Evolutionary conservation across 768 basidiomycete species (phyloP).

Genomic region (Saitozyma sp.): DNA sequence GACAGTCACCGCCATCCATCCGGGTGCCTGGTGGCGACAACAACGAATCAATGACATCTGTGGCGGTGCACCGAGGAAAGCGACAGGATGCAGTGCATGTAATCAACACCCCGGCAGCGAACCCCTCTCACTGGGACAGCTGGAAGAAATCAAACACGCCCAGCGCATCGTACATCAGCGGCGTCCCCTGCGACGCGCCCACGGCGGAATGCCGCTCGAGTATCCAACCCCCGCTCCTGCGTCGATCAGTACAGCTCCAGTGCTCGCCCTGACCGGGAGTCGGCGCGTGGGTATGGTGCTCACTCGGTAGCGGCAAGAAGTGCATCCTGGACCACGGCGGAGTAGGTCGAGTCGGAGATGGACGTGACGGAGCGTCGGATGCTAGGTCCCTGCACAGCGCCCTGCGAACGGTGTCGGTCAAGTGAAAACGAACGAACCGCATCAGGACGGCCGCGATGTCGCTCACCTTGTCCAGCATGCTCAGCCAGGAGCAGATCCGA

Average conservation of each 20-base stretch:
- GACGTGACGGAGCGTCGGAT: conserved; percentile 14
- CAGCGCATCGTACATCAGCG: not conserved
- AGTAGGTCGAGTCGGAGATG: conserved; percentile 5
- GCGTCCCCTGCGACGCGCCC: not conserved
- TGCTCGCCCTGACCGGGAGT: not conserved
- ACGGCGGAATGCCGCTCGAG: conserved; percentile 7
- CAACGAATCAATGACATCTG: too few relatives aligned
- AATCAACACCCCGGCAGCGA: too few relatives aligned
- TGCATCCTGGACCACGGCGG: conserved; percentile 5
- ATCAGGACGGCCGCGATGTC: not conserved
- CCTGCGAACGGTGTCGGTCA: not conserved
- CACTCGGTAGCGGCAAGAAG: conserved; percentile 3
- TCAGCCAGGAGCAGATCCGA: conserved; percentile 9
- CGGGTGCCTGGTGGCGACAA: too few relatives aligned
- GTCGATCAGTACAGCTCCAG: too few relatives aligned
- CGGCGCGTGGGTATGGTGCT: conserved; percentile 2
- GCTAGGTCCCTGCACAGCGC: conserved; percentile 7
- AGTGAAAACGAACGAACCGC: too few relatives aligned
- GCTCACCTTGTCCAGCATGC: conserved; percentile 6
- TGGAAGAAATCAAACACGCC: conserved; percentile 8
- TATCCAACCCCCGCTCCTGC: conserved; percentile 1
- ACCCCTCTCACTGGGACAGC: not conserved
- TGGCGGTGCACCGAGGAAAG: too few relatives aligned
- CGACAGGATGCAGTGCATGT: too few relatives aligned
- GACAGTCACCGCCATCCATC: too few relatives aligned